Base-by-base conservation (phyloP, 495 filamentous ascomycete genomes). In the Pseudoneurospora amorphoporcata region DNA sequence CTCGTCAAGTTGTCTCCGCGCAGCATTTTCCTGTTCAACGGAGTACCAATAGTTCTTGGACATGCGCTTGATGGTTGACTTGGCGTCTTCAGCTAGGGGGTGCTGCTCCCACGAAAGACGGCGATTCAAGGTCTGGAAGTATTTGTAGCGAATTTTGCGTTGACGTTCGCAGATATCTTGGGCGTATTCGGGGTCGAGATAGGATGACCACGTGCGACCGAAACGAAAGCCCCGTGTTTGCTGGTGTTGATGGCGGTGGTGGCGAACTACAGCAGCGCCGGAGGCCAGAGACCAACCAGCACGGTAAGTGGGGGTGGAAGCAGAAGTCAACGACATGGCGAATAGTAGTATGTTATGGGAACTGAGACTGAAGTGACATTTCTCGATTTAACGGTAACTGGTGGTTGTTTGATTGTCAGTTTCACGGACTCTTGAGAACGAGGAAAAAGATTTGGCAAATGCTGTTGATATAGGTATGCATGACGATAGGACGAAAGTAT, bases 181-280 rank as follows among this genome's bases (percentile, higher is more conserved):
- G 37, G 80, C 73, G n/a, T 73, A 75, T 45, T 81, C 80, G 14
- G 78, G 73, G 72, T 85, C 79, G 8, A 83, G 69, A 47, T 79
- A 84, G 37, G 82, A 82, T 12, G 81, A 79, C 81, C 84, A 85
- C 12, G 78, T 53, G 10, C 76, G 74, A 45, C 81, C 82, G 70
- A 87, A 82, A 68, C 84, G 81, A 73, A 86, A 86, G 71, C 70
- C 76, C 19, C 87, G 84, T 10, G 71, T 76, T 69, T 87, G 86
- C 40, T 83, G 78, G 1, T 71, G 75, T 17, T 45, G 75, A 71
- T 74, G 76, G 53, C 8, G 39, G 3, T 58, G 47, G 2, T 58
- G 47, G 61, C 75, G 72, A 75, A 79, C 45, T 2, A 76, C 43
- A 53, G 73, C 53, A 39, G 70, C 42, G 16, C 68, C 73, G 69